Conservation (phyloP, 805 yeast species). For the Millerozyma miso region DNA sequence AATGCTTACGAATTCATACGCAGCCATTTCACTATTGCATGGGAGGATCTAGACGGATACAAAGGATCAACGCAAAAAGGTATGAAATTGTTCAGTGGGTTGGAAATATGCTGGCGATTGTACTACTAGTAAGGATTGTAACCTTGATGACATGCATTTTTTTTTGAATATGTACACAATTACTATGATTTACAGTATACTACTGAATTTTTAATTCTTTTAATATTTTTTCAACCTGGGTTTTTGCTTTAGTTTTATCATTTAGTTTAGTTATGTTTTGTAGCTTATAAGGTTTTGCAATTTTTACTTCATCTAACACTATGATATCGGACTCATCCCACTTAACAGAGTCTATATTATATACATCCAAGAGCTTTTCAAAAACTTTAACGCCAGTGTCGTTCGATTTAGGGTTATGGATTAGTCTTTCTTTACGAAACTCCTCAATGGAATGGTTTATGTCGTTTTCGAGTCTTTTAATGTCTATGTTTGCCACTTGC, state of each 20-base stretch:
- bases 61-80: slow-evolving; percentile 60
- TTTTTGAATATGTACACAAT: background rate
- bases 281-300: slow-evolving; percentile 37
- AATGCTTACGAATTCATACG: background rate
- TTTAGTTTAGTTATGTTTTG: slow-evolving; percentile 19
- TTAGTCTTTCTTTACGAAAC: slow-evolving; percentile 21
- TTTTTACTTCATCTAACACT: slow-evolving; percentile 30
- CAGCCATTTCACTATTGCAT: slow-evolving; percentile 5
- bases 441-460: slow-evolving; percentile 13
- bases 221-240: slow-evolving; percentile 20
- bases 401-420: slow-evolving; percentile 11
- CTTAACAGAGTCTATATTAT: slow-evolving; percentile 23
- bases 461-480: slow-evolving; percentile 16
- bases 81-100: slow-evolving; percentile 44
- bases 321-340: slow-evolving; percentile 32
- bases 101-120: slow-evolving; percentile 38
- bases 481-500: slow-evolving; percentile 15
- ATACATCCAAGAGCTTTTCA: slow-evolving; percentile 14
- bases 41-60: slow-evolving; percentile 61
- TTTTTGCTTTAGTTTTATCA: slow-evolving; percentile 15
- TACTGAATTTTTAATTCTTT: slow-evolving; percentile 24
- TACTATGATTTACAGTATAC: slow-evolving; percentile 9
- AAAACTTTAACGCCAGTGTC: slow-evolving; percentile 13
- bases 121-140: slow-evolving; percentile 1
- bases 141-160: background rate